Base-by-base conservation (phyloP, 2,329 filamentous ascomycete genomes). In the Colletotrichum lentis region DNA sequence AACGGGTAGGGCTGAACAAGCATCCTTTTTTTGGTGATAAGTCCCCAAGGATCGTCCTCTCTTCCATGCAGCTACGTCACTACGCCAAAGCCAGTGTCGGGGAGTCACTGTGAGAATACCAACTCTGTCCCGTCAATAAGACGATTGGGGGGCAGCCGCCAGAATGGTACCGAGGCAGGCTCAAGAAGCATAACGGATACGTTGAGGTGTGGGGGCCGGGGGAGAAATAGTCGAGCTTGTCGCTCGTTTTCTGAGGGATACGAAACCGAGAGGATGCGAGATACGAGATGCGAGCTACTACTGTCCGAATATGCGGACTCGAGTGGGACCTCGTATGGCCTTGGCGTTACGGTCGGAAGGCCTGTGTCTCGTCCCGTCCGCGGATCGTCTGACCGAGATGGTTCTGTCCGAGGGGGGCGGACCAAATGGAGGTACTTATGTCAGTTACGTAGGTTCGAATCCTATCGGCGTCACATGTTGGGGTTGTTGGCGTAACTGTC, bases 191-290 rank as follows among this genome's bases (percentile, higher is more conserved):
- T 35, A 10, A 35, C 7, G 7, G 31, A 35, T 35, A 35, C 8
- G 31, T 35, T 10, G 31, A 35, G 31, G 31, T 35, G 31, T 35
- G 31, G 31, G 31, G 31, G 8, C 0, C 0, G 7, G 31, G 31
- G 27, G 31, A 7, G 31, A 35, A 35, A 35, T 7, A 10, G 31
- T 8, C 50, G 14, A 41, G 46, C 49, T 35, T 20, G 35, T 22
- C 54, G 53, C 56, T 64, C 62, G 62, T 22, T 64, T 59, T 37
- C 3, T 16, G 43, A 5, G 11, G 22, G 27, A 62, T 43, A 16
- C 59, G 63, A 62, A 55, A 55, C 41, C 63, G 63, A 65, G 55
- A 22, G 14, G 20, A 46, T 50, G 24, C 62, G 62, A 61, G 27
- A 24, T 44, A 12, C 41, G 62, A 59, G 54, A 44, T 18, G 31